Percentiles rank a stretch among this genome's conserved stretches.
Conservation (phyloP, 805 yeast genomes). For the Saturnispora kantuleensis region DNA sequence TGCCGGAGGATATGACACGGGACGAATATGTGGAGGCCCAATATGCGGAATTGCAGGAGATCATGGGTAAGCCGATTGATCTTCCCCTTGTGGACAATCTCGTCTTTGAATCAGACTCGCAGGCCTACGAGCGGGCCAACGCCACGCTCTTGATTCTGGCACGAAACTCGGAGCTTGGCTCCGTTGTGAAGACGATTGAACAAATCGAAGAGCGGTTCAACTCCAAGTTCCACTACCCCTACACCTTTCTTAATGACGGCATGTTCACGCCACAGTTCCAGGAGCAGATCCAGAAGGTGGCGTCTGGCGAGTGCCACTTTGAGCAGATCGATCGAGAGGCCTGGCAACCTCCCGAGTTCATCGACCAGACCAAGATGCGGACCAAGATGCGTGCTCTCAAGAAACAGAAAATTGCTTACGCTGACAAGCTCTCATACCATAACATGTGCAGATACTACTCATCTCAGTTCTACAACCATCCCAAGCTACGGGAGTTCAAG, state of each 20-base stretch:
- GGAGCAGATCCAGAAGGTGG: constrained; percentile 29
- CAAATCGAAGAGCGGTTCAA: constrained; percentile 61
- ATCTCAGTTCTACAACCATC: constrained; percentile 52
- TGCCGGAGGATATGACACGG: constrained; percentile 6
- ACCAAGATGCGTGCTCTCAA: constrained; percentile 29
- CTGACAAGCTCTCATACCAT: constrained; percentile 55
- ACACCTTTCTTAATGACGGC: constrained; percentile 67
- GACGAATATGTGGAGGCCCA: constrained; percentile 31
- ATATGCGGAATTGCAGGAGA: constrained; percentile 28
- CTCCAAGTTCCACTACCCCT: constrained; percentile 64
- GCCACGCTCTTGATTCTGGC: constrained; percentile 71
- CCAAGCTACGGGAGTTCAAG: constrained; percentile 47
- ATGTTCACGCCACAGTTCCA: constrained; percentile 54
- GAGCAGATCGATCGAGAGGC: constrained; percentile 38
- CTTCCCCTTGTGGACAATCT: constrained; percentile 40
- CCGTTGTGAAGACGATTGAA: constrained; percentile 41
- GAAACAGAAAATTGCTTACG: constrained; percentile 42
- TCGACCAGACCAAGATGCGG: constrained; percentile 29
- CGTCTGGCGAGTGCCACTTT: constrained; percentile 37
- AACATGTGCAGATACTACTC: constrained; percentile 81
- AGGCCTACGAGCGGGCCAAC: constrained; percentile 39
- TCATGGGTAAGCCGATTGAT: constrained; percentile 28
- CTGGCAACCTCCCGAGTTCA: constrained; percentile 40
- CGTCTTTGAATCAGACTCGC: constrained; percentile 20
- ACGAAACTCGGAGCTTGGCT: constrained; percentile 50